Percentiles rank a stretch among this genome's conserved stretches.
Conservation (phyloP, 345 rosid genomes). For the Pugionium dolabratum region DNA sequence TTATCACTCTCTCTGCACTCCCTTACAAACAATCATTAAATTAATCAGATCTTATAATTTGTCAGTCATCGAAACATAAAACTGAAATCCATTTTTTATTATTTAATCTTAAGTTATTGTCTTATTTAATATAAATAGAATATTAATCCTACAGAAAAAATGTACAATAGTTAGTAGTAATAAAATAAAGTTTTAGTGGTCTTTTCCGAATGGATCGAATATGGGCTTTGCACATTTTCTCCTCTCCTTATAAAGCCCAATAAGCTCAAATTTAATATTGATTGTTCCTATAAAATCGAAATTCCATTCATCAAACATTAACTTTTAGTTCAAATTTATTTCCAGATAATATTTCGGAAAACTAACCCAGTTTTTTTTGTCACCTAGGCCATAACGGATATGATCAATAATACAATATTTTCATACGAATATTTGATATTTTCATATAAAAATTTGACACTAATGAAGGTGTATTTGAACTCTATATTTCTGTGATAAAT, state of each 20-base stretch:
- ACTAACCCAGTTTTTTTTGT: no score
- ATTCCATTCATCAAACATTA: no score
- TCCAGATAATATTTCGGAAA: no score
- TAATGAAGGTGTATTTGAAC: no score
- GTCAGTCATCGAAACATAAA: not conserved
- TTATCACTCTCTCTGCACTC: slow-evolving; percentile 5
- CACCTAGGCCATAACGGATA: no score
- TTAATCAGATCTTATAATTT: not conserved
- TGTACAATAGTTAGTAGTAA: not conserved
- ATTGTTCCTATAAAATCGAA: no score
- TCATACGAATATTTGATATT: no score
- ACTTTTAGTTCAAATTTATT: no score
- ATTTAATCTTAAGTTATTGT: no score
- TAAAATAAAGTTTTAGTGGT: slow-evolving; percentile 1
- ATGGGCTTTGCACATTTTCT: not conserved
- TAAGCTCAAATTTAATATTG: not conserved
- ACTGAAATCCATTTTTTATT: not conserved
- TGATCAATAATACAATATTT: no score
- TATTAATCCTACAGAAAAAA: not conserved
- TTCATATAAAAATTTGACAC: no score
- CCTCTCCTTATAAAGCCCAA: not conserved
- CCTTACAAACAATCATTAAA: slow-evolving; percentile 4
- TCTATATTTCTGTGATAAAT: no score
- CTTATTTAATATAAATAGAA: not conserved
- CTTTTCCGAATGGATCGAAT: not conserved